Conservation (phyloP, 2,329 filamentous ascomycete genomes). For the Diaporthe ampelina region DNA sequence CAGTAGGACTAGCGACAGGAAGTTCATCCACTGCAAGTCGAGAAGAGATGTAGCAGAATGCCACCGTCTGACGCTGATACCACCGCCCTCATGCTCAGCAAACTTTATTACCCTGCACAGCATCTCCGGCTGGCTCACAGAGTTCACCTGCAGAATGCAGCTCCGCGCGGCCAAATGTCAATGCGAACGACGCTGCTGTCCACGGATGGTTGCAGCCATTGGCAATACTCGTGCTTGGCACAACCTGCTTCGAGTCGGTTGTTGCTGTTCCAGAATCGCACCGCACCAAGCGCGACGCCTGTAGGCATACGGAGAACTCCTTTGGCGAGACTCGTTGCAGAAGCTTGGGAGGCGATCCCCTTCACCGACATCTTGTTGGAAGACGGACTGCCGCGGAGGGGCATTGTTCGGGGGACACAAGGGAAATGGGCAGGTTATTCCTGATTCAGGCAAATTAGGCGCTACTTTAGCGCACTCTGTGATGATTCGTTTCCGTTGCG, state of each 20-base stretch:
- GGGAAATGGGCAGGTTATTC: slow-evolving; percentile 34
- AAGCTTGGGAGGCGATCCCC: background rate
- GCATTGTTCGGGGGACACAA: slow-evolving; percentile 26
- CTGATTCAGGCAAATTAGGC: slow-evolving; percentile 29
- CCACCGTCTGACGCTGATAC: background rate
- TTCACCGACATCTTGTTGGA: slow-evolving; percentile 27
- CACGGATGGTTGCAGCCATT: background rate
- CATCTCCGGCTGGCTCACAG: background rate
- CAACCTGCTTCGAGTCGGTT: background rate
- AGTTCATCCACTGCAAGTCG: background rate
- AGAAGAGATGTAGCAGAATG: background rate
- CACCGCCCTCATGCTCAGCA: background rate
- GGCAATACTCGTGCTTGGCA: background rate
- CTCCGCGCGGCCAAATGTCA: background rate
- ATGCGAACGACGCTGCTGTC: too few relatives aligned
- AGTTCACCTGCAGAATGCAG: background rate
- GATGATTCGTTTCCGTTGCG: slow-evolving; percentile 33
- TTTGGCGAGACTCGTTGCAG: slow-evolving; percentile 13
- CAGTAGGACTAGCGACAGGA: background rate
- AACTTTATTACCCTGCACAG: background rate
- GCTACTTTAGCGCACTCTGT: slow-evolving; percentile 35
- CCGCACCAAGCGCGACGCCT: slow-evolving; percentile 15
- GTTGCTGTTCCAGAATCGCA: background rate
- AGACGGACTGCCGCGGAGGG: slow-evolving; percentile 29
- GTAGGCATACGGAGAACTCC: background rate